Percentiles rank a stretch among this genome's conserved stretches.
These are phyloP conservation scores for Cyclotella choctawhatcheeana DNA, from an alignment of 108 stramenopile genomes.

Conservation along the genomic window DNA sequence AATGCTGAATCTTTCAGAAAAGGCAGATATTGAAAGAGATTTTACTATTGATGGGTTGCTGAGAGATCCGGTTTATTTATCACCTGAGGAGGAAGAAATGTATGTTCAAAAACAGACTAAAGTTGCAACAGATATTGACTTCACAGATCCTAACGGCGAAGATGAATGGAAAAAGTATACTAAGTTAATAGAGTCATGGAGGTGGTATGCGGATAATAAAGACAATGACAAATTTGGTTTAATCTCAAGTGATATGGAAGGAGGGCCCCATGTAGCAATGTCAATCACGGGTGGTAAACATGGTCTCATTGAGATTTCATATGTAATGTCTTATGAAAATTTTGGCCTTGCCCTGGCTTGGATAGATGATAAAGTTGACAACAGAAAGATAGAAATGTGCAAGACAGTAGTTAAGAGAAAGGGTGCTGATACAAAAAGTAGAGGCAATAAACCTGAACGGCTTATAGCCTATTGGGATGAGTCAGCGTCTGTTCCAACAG, in stretches of 20 bases:
- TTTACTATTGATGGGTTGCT: slow-evolving; percentile 28
- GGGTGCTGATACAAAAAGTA: slow-evolving; percentile 6
- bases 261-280: slow-evolving; percentile 36
- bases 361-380: slow-evolving; percentile 24
- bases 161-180: slow-evolving; percentile 16
- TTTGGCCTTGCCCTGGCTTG: slow-evolving; percentile 43
- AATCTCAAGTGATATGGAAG: slow-evolving; percentile 19
- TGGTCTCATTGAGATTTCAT: slow-evolving; percentile 40
- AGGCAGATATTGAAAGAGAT: slow-evolving; percentile 33
- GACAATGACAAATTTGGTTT: slow-evolving; percentile 48
- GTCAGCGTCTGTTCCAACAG: slow-evolving; percentile 22
- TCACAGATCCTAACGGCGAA: slow-evolving; percentile 36
- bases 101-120: slow-evolving; percentile 18
- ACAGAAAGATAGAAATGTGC: slow-evolving; percentile 7
- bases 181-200: slow-evolving; percentile 28
- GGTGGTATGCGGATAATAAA: slow-evolving; percentile 41
- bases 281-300: slow-evolving; percentile 30
- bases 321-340: slow-evolving; percentile 40
- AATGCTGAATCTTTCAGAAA: slow-evolving; percentile 4
- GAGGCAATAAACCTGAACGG: slow-evolving; percentile 5
- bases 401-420: slow-evolving; percentile 10
- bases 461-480: slow-evolving; percentile 33
- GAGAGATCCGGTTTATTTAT: slow-evolving; percentile 44
- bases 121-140: slow-evolving; percentile 20
- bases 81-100: slow-evolving; percentile 31